Base-by-base conservation (phyloP, 257 asterid genomes). In the Salvia rosmarinus region DNA sequence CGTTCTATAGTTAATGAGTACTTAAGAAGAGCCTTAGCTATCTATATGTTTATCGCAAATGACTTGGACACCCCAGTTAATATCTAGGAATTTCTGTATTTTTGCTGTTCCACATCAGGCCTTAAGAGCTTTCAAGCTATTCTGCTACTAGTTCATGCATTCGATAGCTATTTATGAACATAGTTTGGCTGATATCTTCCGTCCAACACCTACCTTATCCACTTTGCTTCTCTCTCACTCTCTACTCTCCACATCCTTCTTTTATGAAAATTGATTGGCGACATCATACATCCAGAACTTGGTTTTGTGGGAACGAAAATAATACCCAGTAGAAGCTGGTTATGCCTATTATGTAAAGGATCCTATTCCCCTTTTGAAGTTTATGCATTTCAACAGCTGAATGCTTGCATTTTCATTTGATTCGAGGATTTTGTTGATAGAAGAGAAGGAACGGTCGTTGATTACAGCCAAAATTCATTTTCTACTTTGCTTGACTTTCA, bases 371-470 rank as follows among this genome's bases (percentile, higher is more conserved):
- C 4, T 59, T 25, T 30, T 21, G 4, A 20, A 4, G 46, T 21
- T 60, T n/a, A 34, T 57, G 32, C 13, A 57, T 70, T 42, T 44
- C 30, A n/a, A 12, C 46, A 44, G 54, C 11, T 44, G 60, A 9
- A 23, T 5, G 46, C 55, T 2, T 44, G 30, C 35, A 32, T 6
- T 23, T 60, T 9, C 37, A 42, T 60, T 30, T 72, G 70, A 35
- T 71, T 44, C 16, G 9, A 60, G 47, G 62, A 71, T 60, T 70
- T 71, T 59, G 51, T 19, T 9, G 54, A 49, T 50, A 21, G 42
- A 72, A 61, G 46, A 56, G 50, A 50, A 61, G 12, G 16, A n/a
- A 23, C 39, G 16, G 28, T 17, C 2, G 6, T 32, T 70, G 40
- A 23, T 75, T 73, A 37, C 39, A 28, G 50, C 12, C 35, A 47